Evolutionary conservation across 305 asterid species (phyloP).

Genomic region (Ruellia speciosa): DNA sequence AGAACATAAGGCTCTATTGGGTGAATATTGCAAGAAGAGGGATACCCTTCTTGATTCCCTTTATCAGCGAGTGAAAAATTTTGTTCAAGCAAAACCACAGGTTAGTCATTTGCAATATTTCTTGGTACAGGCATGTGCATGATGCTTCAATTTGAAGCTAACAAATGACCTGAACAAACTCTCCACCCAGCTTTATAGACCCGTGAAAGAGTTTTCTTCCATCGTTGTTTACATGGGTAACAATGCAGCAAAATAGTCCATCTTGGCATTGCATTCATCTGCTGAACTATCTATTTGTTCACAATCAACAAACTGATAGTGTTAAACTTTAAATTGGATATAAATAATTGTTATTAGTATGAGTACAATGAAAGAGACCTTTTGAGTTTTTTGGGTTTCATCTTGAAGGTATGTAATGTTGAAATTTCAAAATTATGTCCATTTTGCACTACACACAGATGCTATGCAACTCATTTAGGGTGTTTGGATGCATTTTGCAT

Average conservation of each 20-base stretch:
- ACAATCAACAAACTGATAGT: background rate
- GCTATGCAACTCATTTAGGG: conserved; percentile 4
- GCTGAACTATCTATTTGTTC: conserved; percentile 11
- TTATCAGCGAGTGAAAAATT: conserved; percentile 53
- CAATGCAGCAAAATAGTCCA: conserved; percentile 6
- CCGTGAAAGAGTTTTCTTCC: conserved; percentile 5
- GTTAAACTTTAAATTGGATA: too few species aligned
- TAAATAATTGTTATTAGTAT: background rate
- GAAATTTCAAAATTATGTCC: background rate
- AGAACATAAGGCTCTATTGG: conserved; percentile 56
- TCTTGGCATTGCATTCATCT: conserved; percentile 8
- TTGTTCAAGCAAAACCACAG: conserved; percentile 44
- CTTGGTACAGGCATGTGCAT: conserved; percentile 9
- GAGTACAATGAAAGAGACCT: too few species aligned
- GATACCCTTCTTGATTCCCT: conserved; percentile 77
- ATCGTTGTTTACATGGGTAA: conserved; percentile 9
- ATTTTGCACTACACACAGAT: background rate
- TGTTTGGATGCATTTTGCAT: too few species aligned
- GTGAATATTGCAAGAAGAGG: conserved; percentile 68
- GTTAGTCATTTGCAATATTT: conserved; percentile 32
- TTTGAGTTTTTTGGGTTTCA: too few species aligned
- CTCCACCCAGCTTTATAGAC: too few species aligned
- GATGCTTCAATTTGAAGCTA: too few species aligned
- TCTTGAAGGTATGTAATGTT: background rate
- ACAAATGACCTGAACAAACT: too few species aligned